A percentile compares a stretch with the other conserved stretches of the same genome.
These are phyloP conservation scores for Henckelia pumila DNA, from an alignment of 257 asterid species.

Conservation along the genomic window DNA sequence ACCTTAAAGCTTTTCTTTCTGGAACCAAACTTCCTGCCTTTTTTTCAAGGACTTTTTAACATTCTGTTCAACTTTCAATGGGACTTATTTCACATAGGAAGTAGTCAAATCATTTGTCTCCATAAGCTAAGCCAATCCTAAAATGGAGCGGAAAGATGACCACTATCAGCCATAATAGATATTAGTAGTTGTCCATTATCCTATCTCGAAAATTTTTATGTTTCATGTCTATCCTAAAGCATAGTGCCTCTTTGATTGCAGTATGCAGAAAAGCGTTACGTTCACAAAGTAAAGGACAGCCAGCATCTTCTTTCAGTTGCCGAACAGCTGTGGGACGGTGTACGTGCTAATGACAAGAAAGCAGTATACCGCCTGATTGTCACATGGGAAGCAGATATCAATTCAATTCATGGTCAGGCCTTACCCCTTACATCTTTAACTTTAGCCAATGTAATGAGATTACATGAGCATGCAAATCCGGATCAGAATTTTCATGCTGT, in stretches of 20 bases:
- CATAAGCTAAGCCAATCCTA: neutral
- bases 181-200: neutral
- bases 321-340: slow-evolving; percentile 79
- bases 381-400: slow-evolving; percentile 61
- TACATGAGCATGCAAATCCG: slow-evolving; percentile 34
- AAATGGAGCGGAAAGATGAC: neutral
- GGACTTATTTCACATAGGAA: neutral
- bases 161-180: neutral
- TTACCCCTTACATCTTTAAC: slow-evolving; percentile 38
- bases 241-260: slow-evolving; percentile 33
- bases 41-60: neutral
- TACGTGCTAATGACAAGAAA: slow-evolving; percentile 69
- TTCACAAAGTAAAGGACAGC: slow-evolving; percentile 52
- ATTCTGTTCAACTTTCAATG: neutral
- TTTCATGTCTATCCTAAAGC: slow-evolving; percentile 23
- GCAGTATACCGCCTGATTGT: slow-evolving; percentile 77
- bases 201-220: neutral
- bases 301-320: slow-evolving; percentile 56
- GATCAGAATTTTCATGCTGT: slow-evolving; percentile 31
- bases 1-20: neutral
- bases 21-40: neutral
- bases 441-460: slow-evolving; percentile 38
- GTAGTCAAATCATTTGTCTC: neutral
- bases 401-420: slow-evolving; percentile 56
- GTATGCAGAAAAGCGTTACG: slow-evolving; percentile 75